Evolutionary conservation across 345 rosid species (phyloP).

Genomic region (Rhodamnia rubescens): DNA sequence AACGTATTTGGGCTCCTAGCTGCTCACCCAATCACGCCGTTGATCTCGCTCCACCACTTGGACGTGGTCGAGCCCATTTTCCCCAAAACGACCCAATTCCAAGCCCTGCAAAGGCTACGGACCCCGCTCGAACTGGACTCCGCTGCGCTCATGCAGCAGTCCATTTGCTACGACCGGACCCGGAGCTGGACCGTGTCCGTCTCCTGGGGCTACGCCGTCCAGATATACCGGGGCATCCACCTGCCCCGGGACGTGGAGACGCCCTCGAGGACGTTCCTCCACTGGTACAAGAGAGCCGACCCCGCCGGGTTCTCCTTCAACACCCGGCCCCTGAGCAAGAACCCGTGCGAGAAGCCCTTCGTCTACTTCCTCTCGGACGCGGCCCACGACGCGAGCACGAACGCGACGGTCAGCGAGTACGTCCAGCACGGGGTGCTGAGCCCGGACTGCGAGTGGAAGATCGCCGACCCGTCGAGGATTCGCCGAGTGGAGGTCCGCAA

Average conservation of each 20-base stretch:
- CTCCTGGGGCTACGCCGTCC: conserved; percentile 77
- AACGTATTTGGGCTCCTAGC: conserved; percentile 49
- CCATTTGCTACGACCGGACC: conserved; percentile 49
- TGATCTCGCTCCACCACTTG: conserved; percentile 65
- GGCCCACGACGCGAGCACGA: not conserved
- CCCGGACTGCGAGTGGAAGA: conserved; percentile 35
- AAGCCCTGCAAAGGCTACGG: conserved; percentile 33
- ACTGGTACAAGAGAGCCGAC: conserved; percentile 39
- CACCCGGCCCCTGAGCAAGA: conserved; percentile 27
- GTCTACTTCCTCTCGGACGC: conserved; percentile 35
- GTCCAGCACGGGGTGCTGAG: conserved; percentile 2
- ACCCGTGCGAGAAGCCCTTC: conserved; percentile 41
- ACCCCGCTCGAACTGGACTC: conserved; percentile 43
- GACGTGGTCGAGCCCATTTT: conserved; percentile 55
- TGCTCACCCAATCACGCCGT: conserved; percentile 68
- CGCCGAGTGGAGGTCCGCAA: conserved; percentile 25
- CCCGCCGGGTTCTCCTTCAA: conserved; percentile 32
- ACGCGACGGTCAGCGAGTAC: conserved; percentile 38
- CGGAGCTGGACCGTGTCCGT: conserved; percentile 63
- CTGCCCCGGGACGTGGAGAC: conserved; percentile 36
- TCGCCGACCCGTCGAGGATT: conserved; percentile 18
- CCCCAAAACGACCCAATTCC: conserved; percentile 33
- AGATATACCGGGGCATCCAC: conserved; percentile 36
- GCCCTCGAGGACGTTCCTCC: conserved; percentile 47
- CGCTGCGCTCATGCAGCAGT: conserved; percentile 52